phyloP scores from a whole-genome alignment of 192 early-diverging fungal genomes.

The Coemansia nantahalensis region DNA sequence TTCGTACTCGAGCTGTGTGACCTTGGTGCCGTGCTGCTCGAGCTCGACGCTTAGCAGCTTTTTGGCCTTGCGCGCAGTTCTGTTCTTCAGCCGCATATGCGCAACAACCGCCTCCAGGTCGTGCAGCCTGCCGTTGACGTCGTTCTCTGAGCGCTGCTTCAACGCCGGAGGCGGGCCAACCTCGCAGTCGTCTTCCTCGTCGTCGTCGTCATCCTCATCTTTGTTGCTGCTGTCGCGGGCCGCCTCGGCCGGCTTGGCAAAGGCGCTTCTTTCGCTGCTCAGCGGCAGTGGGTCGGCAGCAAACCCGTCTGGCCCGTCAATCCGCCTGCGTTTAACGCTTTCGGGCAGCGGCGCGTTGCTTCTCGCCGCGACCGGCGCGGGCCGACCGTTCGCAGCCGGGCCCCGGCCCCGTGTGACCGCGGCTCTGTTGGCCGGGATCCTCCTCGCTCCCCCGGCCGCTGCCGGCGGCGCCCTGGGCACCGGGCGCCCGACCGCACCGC shows the following conservation, averaged over 20 bases:
- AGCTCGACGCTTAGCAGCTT: conserved; percentile 54
- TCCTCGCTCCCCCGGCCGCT: conserved; percentile 16
- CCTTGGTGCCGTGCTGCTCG: conserved; percentile 49
- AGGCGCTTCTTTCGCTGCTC: not conserved
- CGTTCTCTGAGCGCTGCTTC: conserved; percentile 23
- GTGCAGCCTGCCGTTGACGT: conserved; percentile 66
- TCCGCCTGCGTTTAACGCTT: conserved; percentile 26
- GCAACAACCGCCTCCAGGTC: conserved; percentile 63
- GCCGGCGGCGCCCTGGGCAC: conserved; percentile 8
- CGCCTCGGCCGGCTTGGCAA: not conserved
- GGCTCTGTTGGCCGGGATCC: conserved; percentile 30
- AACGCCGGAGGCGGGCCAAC: conserved; percentile 33
- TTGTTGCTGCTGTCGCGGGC: not conserved
- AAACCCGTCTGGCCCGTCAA: conserved; percentile 6
- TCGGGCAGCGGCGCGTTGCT: conserved; percentile 12
- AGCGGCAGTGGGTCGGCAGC: not conserved
- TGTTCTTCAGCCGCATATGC: conserved; percentile 55
- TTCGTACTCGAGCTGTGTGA: conserved; percentile 42
- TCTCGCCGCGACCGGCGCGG: not conserved
- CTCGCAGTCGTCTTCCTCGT: conserved; percentile 14
- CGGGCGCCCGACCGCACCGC: conserved; percentile 2
- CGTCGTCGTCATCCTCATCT: conserved; percentile 14
- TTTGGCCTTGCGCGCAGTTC: conserved; percentile 52
- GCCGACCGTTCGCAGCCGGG: conserved; percentile 1
- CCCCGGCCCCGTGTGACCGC: conserved; percentile 29